Conservation (phyloP, 768 basidiomycete genomes). For the Lactarius sp. region DNA sequence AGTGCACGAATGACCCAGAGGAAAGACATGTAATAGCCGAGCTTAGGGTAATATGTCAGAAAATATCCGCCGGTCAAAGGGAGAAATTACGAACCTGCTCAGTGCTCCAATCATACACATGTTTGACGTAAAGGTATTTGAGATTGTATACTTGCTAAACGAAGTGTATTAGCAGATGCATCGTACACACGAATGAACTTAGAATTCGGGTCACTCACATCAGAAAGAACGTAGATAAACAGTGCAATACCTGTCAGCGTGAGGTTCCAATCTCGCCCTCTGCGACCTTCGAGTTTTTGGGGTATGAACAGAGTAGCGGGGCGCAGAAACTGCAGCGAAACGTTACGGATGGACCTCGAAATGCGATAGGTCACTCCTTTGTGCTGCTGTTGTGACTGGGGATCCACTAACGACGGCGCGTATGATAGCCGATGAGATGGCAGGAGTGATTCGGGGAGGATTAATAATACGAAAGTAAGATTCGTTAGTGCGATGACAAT, state of each 20-base stretch:
- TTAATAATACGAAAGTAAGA: constrained; percentile 18
- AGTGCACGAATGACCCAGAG: constrained; percentile 24
- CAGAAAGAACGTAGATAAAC: constrained; percentile 24
- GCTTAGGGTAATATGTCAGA: constrained; percentile 14
- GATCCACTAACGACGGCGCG: neutral
- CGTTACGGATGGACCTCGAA: neutral
- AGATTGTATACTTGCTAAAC: constrained; percentile 27
- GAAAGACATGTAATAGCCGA: constrained; percentile 27
- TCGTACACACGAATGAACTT: neutral
- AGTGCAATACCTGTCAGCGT: constrained; percentile 23
- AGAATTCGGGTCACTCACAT: constrained; percentile 17
- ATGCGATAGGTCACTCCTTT: constrained; percentile 6
- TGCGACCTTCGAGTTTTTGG: constrained; percentile 19
- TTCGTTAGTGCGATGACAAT: constrained; percentile 23
- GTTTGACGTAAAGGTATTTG: constrained; percentile 26
- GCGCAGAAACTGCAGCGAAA: constrained; percentile 20
- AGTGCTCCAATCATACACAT: constrained; percentile 25
- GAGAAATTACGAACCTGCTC: constrained; percentile 19
- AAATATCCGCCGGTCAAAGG: neutral
- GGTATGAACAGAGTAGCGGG: constrained; percentile 23
- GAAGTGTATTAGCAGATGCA: neutral
- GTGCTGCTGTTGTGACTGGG: neutral
- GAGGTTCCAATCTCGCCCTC: constrained; percentile 25
- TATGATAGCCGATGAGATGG: constrained; percentile 13
- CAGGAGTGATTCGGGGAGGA: constrained; percentile 25